Evolutionary conservation across 345 rosid genomes (phyloP).

Genomic region (Eucalyptus cladocalyx): DNA sequence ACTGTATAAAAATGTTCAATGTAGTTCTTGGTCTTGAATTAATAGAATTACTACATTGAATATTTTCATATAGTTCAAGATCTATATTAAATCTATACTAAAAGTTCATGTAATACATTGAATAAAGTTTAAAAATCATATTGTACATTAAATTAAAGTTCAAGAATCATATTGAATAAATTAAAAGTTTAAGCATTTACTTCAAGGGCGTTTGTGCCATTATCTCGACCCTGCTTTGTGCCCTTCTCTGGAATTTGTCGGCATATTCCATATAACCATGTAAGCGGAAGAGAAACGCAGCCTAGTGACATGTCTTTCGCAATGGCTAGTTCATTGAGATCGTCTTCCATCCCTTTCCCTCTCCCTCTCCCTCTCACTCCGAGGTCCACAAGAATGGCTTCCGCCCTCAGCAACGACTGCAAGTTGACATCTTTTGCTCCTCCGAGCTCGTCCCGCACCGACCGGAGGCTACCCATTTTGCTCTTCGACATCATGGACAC

Average conservation of each 20-base stretch:
- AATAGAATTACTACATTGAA: rapidly evolving
- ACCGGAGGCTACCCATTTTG: slow-evolving; percentile 69
- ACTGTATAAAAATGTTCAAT: rapidly evolving
- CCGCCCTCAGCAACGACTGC: neutral
- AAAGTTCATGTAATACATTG: no score
- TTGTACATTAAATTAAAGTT: rapidly evolving
- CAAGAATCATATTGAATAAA: rapidly evolving
- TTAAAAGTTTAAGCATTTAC: rapidly evolving
- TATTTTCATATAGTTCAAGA: rapidly evolving
- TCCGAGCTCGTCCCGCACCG: neutral
- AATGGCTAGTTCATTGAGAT: neutral
- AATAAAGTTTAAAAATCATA: rapidly evolving
- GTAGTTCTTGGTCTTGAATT: rapidly evolving
- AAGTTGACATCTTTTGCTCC: neutral
- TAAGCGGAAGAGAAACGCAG: rapidly evolving
- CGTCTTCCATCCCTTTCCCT: neutral
- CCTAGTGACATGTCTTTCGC: neutral
- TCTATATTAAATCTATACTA: rapidly evolving
- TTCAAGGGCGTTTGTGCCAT: rapidly evolving
- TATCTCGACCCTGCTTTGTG: rapidly evolving
- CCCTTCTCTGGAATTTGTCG: rapidly evolving
- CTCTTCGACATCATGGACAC: slow-evolving; percentile 98
- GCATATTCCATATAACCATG: neutral
- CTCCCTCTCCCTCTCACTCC: neutral
- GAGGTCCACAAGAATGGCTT: neutral